Percentiles rank a stretch among this genome's conserved stretches.
These are phyloP conservation scores for Carex myosuroides DNA, from an alignment of 176 grass and related monocot species.

Conservation along the genomic window DNA sequence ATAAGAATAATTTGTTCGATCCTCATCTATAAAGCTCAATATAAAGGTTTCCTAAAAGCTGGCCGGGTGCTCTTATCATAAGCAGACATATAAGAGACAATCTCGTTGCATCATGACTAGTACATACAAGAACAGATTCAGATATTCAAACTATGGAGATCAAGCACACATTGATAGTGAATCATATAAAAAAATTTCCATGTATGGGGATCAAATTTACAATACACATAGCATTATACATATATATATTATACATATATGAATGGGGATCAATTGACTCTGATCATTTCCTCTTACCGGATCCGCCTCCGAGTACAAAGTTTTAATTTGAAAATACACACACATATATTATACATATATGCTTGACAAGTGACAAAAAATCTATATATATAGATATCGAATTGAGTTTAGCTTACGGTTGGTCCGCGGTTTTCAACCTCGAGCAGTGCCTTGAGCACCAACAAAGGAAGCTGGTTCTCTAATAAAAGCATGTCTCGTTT, in stretches of 20 bases:
- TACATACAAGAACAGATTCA: background rate
- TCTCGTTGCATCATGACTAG: background rate
- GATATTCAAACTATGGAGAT: too few species aligned
- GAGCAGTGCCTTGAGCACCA: constrained; percentile 16
- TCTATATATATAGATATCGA: too few species aligned
- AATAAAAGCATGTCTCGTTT: constrained; percentile 31
- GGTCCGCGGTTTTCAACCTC: background rate
- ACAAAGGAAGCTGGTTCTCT: constrained; percentile 32
- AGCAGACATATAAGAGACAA: background rate
- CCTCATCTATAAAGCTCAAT: background rate
- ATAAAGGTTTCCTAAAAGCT: background rate
- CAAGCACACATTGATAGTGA: too few species aligned
- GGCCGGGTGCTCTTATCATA: too few species aligned
- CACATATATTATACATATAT: background rate
- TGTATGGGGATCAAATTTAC: too few species aligned
- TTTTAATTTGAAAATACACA: background rate
- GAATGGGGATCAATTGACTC: too few species aligned
- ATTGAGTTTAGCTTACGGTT: background rate
- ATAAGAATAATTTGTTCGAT: too few species aligned
- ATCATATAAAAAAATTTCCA: too few species aligned
- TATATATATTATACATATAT: too few species aligned
- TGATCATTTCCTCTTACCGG: too few species aligned
- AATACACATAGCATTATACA: too few species aligned
- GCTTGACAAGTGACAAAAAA: background rate
- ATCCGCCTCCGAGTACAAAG: too few species aligned